A percentile compares a stretch with the other conserved stretches of the same genome.
These are phyloP conservation scores for Platanus orientalis DNA, from an alignment of 164 flowering plant species.

Conservation along the genomic window DNA sequence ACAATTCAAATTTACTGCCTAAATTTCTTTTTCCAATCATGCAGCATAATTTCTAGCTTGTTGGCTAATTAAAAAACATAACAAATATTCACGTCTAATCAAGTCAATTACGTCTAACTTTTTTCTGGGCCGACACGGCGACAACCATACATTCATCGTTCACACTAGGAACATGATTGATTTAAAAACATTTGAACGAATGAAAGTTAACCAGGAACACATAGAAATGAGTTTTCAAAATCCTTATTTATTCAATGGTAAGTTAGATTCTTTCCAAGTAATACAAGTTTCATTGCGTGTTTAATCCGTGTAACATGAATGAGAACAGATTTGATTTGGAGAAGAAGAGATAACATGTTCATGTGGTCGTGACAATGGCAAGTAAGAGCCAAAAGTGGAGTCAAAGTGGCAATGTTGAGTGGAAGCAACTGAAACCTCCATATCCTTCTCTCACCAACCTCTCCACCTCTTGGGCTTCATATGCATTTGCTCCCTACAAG, in stretches of 20 bases:
- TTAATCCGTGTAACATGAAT: background rate
- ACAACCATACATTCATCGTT: background rate
- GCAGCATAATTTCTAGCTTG: too few relatives aligned
- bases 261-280: background rate
- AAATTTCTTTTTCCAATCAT: too few relatives aligned
- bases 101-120: too few relatives aligned
- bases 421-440: conserved; percentile 39
- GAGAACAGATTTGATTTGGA: conserved; percentile 11
- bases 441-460: conserved; percentile 45
- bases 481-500: conserved; percentile 42
- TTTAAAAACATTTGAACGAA: background rate
- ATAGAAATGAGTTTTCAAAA: background rate
- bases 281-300: background rate
- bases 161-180: too few relatives aligned
- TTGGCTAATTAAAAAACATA: too few relatives aligned
- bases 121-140: conserved; percentile 1
- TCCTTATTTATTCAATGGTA: background rate
- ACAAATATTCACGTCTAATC: too few relatives aligned
- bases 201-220: background rate
- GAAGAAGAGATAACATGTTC: conserved; percentile 13
- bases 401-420: conserved; percentile 33
- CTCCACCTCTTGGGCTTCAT: conserved; percentile 39
- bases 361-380: conserved; percentile 11
- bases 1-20: too few relatives aligned
- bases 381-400: conserved; percentile 23